Evolutionary conservation across 2,329 filamentous ascomycete species (phyloP), one percentile per base, ranked within the genome.

Genomic region (Exophiala lecanii-corni): DNA sequence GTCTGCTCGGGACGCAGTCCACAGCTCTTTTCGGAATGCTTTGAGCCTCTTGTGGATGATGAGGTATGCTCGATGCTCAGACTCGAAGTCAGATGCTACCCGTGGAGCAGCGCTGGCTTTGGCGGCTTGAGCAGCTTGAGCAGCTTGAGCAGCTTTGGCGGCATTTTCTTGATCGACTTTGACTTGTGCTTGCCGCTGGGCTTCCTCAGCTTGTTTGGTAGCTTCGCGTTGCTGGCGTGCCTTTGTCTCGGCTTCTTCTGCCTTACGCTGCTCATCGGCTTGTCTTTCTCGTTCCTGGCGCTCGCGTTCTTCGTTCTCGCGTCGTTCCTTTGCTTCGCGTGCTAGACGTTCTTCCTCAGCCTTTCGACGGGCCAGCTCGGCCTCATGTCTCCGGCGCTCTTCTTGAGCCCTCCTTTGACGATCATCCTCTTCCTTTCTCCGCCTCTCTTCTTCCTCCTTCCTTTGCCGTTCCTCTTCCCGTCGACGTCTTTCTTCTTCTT

Each of bases 21-120:
- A 57, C 39, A 85, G 65, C 25, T 74, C 71, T 46, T 76, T 60
- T 10, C 78, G 69, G 52, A 81, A 62, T 5, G 67, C 58, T 58
- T 82, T 94, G 17, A 94, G 71, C 30, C 76, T 78, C 47, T 78
- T 71, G 58, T 91, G 86, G 18, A 92, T 62, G 16, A 70, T 64
- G 2, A 74, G 57, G 54, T 78, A 79, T 20, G 66, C 66, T 17
- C 64, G 49, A 28, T 77, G 74, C 15, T 67, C 58, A 5, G 62
- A 59, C 43, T 73, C 60, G 23, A 67, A 62, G 25, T 69, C 56
- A 2, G 59, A 47, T 15, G 35, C 15, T 15, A 35, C n/a, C 30
- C 9, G 10, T 9, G 20, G n/a, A n/a, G 47, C 13, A 25, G 26
- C 7, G 18, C 33, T n/a, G 20, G 31, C 39, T 36, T 44, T 41